Base-by-base conservation (phyloP, 208 protist species). In the Leishmania martiniquensis region DNA sequence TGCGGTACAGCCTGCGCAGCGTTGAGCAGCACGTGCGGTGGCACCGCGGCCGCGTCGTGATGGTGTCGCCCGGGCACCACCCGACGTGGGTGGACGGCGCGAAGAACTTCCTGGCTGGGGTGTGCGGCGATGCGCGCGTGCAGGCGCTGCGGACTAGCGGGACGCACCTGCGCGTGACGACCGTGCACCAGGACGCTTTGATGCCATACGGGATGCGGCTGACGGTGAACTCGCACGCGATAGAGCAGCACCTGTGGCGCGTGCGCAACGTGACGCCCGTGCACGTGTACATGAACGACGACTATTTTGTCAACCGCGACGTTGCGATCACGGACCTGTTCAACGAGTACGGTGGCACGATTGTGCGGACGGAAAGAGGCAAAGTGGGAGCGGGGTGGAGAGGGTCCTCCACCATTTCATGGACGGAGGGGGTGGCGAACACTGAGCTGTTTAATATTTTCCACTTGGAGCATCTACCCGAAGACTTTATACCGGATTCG, bases 31-130 rank as follows among this genome's bases (percentile, higher is more conserved):
- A 95, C 87, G 93, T 98, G 37, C 95, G 85, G 45, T 99, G 98
- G 98, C 89, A 99, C 57, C 70, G 74, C n/a, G 90, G 90, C 25
- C 85, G 96, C 62, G 81, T 98, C 68, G 77, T 99, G n/a, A 83
- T 99, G 71, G 96, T 99, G n/a, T 99, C 98, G 20, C 99, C 98
- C 63, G 97, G 97, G 45, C 98, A 99, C 87, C 81, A 97, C 55
- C 94, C 96, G 42, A 75, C 69, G 71, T 99, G 97, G 96, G 69
- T 98, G 55, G 88, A 98, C 82, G 57, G 85, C 42, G 83, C 86
- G 63, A 85, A 82, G 67, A 87, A 89, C 82, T 93, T 93, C 76
- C 75, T 93, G 25, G 71, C 74, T 12, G 82, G 85, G 7, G 47
- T 75, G 62, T 90, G 81, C 77, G 79, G 75, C 25, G 66, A 49